Evolutionary conservation across 352 stramenopile genomes (phyloP).

Genomic region (Phytophthora melonis): DNA sequence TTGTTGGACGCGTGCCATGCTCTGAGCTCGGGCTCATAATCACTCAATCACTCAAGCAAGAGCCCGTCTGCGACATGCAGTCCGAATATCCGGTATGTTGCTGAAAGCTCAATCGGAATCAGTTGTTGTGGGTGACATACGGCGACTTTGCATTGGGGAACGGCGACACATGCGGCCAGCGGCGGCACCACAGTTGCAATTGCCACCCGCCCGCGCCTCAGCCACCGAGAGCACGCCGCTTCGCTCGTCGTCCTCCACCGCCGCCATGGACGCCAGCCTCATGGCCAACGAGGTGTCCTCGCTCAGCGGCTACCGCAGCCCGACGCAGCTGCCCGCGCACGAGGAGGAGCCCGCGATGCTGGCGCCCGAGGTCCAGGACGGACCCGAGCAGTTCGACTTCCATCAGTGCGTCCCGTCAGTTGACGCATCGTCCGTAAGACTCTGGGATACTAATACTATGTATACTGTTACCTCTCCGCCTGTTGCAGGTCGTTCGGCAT

Average conservation of each 20-base stretch:
- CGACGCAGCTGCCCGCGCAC: conserved; percentile 12
- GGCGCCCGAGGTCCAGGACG: conserved; percentile 26
- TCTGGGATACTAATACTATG: too few species aligned
- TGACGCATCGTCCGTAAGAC: too few species aligned
- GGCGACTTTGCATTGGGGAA: too few species aligned
- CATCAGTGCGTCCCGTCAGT: conserved; percentile 30
- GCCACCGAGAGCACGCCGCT: conserved; percentile 36
- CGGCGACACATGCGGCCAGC: conserved; percentile 14
- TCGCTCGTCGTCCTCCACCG: neutral
- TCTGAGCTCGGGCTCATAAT: too few species aligned
- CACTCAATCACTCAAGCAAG: too few species aligned
- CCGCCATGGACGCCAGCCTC: conserved; percentile 40
- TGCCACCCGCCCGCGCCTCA: neutral
- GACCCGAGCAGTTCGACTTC: conserved; percentile 53
- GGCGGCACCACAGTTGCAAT: conserved; percentile 19
- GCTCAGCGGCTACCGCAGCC: conserved; percentile 15
- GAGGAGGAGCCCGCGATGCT: conserved; percentile 27
- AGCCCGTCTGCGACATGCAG: too few species aligned
- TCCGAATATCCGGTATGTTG: too few species aligned
- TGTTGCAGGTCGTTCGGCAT: conserved; percentile 54
- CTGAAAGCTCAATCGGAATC: too few species aligned
- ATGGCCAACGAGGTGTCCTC: conserved; percentile 41
- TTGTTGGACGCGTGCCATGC: too few species aligned
- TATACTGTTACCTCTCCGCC: too few species aligned
- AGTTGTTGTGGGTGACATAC: conserved; percentile 1